Evolutionary conservation across 345 rosid genomes (phyloP).

Genomic region (Hypericum perforatum): DNA sequence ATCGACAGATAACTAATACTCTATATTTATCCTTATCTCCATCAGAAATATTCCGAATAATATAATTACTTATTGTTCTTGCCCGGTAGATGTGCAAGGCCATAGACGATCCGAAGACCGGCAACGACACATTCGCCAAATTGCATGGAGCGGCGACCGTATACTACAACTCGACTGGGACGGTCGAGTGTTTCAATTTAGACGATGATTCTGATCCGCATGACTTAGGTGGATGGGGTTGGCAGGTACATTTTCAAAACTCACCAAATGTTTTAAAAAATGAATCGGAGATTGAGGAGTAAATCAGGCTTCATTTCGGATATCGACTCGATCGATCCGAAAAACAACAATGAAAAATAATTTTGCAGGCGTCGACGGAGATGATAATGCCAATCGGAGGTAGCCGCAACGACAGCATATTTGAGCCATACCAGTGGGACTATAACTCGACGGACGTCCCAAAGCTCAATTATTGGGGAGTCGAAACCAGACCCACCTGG

Average conservation of each 20-base stretch:
- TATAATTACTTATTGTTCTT: too few relatives aligned
- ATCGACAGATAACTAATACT: too few relatives aligned
- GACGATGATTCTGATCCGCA: conserved; percentile 32
- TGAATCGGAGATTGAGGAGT: neutral
- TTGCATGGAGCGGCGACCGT: conserved; percentile 40
- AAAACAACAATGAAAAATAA: neutral
- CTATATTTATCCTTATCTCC: too few relatives aligned
- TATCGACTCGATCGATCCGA: neutral
- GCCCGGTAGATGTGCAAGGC: conserved; percentile 49
- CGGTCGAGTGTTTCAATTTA: conserved; percentile 34
- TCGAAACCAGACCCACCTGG: conserved; percentile 43
- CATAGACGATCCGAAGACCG: conserved; percentile 37
- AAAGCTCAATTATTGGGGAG: conserved; percentile 11
- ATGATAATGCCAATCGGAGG: conserved; percentile 42
- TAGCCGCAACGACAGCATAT: conserved; percentile 36
- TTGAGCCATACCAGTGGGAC: conserved; percentile 25
- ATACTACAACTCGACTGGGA: conserved; percentile 41
- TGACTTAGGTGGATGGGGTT: conserved; percentile 36
- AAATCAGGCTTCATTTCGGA: neutral
- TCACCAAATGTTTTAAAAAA: neutral
- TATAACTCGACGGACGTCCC: conserved; percentile 7
- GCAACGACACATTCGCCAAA: conserved; percentile 38
- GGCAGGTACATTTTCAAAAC: conserved; percentile 34
- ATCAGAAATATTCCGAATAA: too few relatives aligned
- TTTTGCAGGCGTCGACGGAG: conserved; percentile 50